Evolutionary conservation across 2,329 filamentous ascomycete species (phyloP).

Genomic region (Fusarium avenaceum): DNA sequence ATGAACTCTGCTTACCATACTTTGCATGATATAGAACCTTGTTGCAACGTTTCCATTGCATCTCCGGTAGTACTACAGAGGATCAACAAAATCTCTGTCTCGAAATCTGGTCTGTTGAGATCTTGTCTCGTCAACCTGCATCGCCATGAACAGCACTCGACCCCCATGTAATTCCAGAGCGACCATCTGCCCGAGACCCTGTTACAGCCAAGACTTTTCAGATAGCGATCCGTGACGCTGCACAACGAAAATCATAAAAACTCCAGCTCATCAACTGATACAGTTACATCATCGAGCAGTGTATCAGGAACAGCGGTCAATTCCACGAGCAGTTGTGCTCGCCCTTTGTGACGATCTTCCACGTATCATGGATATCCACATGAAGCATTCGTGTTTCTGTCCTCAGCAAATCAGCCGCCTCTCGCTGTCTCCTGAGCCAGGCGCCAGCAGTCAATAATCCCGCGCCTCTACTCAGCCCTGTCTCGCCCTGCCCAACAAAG

Average conservation of each 20-base stretch:
- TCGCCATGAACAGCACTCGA: slow-evolving; percentile 3
- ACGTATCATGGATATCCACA: slow-evolving; percentile 39
- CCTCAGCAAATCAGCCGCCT: slow-evolving; percentile 29
- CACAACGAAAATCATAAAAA: slow-evolving; percentile 27
- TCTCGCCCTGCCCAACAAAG: slow-evolving; percentile 28
- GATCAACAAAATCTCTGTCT: not conserved
- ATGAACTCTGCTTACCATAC: slow-evolving; percentile 23
- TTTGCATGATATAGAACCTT: not conserved
- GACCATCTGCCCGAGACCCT: slow-evolving; percentile 36
- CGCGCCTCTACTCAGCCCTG: slow-evolving; percentile 37
- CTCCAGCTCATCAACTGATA: slow-evolving; percentile 26
- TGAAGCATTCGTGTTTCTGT: slow-evolving; percentile 27
- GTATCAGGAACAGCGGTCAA: slow-evolving; percentile 33
- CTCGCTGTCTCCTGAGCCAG: slow-evolving; percentile 19
- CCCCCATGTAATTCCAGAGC: slow-evolving; percentile 38
- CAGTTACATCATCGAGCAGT: slow-evolving; percentile 32
- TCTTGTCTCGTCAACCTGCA: slow-evolving; percentile 8
- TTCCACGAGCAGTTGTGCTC: slow-evolving; percentile 14
- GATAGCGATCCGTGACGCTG: slow-evolving; percentile 38
- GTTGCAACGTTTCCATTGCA: not conserved
- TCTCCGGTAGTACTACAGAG: not conserved
- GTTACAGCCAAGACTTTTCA: slow-evolving; percentile 45
- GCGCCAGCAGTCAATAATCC: slow-evolving; percentile 28
- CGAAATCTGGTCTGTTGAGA: not conserved
- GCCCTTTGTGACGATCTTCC: slow-evolving; percentile 31